Base-by-base conservation (phyloP, 1,284 basidiomycete genomes). In the Austroboletus rostrupii region DNA sequence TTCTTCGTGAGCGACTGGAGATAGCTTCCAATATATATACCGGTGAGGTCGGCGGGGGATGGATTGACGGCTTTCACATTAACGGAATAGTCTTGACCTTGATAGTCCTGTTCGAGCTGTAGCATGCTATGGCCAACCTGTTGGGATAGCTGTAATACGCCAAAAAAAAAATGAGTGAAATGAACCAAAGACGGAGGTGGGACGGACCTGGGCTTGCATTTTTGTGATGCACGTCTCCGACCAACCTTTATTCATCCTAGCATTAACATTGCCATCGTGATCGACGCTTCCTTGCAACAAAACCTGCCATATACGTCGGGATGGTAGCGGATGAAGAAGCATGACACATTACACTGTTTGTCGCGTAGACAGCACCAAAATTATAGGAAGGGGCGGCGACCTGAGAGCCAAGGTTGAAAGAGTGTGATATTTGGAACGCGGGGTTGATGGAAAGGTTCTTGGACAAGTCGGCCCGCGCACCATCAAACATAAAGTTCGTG, bases 381-480 rank as follows among this genome's bases (percentile, higher is more conserved):
- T 92, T 95, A 75, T 99, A 99, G 39, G 87, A 87, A 23, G 90
- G 77, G 11, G 87, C 76, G 29, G 80, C 69, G 36, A 84, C 81
- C 68, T 90, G 82, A 53, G 89, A 89, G 29, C 90, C 92, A 54
- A 95, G 73, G 49, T 87, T 79, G 73, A 99, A 98, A 37, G 93
- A 92, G 71, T 99, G 97, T 53, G 94, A 95, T 64, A 98, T 90
- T 77, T 98, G 95, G 83, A 99, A 99, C 49, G 92, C 86, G 29
- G 97, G 97, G 71, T 86, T 93, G 69, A 90, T 81, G 49, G 92
- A 97, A 59, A 99, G 77, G 58, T 83, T 88, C 76, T 99, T 99
- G 53, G 92, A 90, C 60, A 99, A 77, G 75, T 99, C 97, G 45
- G 97, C 97, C 61, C 95, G 81, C 38, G 81, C 96, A 57, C 97